Percentiles rank a stretch among this genome's conserved stretches.
Evolutionary conservation across 768 basidiomycete genomes (phyloP).

Genomic region (Termitomyces sp.): DNA sequence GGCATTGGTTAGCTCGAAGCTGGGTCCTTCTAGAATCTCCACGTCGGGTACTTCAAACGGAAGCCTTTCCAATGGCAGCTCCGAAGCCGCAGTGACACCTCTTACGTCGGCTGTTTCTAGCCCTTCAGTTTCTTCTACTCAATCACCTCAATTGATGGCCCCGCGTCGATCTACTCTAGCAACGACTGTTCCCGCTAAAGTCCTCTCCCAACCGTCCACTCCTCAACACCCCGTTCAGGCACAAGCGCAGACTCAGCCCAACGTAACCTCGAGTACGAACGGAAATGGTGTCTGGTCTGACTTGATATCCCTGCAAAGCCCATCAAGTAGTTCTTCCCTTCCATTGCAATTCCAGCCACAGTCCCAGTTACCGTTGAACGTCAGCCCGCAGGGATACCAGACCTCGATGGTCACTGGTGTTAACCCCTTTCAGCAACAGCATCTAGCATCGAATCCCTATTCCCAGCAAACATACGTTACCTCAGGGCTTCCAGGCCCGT

Average conservation of each 20-base stretch:
- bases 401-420: conserved; percentile 18
- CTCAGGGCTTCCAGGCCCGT: conserved; percentile 3
- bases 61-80: conserved; percentile 5
- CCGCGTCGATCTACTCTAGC: conserved; percentile 16
- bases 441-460: conserved; percentile 22
- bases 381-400: conserved; percentile 10
- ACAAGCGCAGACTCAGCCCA: conserved; percentile 16
- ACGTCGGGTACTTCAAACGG: conserved; percentile 19
- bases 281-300: conserved; percentile 54
- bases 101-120: conserved; percentile 17
- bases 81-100: conserved; percentile 12
- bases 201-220: conserved; percentile 1
- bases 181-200: conserved; percentile 8
- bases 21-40: conserved; percentile 37
- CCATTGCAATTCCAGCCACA: conserved; percentile 40
- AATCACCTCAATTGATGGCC: conserved; percentile 1
- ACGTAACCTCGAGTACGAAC: conserved; percentile 15
- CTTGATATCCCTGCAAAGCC: conserved; percentile 40
- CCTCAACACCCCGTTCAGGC: conserved; percentile 16
- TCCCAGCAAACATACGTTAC: conserved; percentile 15
- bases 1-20: conserved; percentile 39
- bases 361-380: background rate
- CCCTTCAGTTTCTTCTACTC: conserved; percentile 4
- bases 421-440: conserved; percentile 22
- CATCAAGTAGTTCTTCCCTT: conserved; percentile 43